phyloP scores from a whole-genome alignment of 2,329 filamentous ascomycete genomes.

The Parastagonospora avenae region DNA sequence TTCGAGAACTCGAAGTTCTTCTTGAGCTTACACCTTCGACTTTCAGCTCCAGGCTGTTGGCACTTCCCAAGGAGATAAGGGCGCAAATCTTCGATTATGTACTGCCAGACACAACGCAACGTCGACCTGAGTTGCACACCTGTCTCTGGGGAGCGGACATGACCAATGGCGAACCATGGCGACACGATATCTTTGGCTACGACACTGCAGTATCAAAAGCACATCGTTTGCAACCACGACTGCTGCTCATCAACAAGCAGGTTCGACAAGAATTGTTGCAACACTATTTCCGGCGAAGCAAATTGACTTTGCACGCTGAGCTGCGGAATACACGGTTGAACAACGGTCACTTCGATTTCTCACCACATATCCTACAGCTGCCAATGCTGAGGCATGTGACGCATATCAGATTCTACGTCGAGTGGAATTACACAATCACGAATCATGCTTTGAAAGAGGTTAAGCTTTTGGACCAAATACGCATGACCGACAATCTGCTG shows the following conservation, averaged over 20 bases:
- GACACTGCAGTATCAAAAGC: conserved; percentile 26
- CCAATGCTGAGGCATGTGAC: conserved; percentile 35
- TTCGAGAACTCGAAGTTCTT: conserved; percentile 40
- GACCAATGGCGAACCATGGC: conserved; percentile 39
- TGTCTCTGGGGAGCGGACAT: conserved; percentile 44
- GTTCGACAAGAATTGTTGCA: conserved; percentile 36
- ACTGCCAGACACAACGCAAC: conserved; percentile 20
- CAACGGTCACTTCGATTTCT: conserved; percentile 41
- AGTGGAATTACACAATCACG: conserved; percentile 42
- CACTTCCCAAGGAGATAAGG: conserved; percentile 37
- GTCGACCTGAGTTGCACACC: conserved; percentile 39
- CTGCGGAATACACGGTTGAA: conserved; percentile 36
- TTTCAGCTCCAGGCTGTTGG: conserved; percentile 37
- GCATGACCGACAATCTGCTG: conserved; percentile 38
- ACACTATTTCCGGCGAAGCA: conserved; percentile 34
- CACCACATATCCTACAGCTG: conserved; percentile 39
- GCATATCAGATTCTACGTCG: conserved; percentile 41
- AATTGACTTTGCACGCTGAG: conserved; percentile 42
- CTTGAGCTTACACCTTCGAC: conserved; percentile 41
- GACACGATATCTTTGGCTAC: conserved; percentile 42
- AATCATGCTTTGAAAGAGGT: conserved; percentile 20
- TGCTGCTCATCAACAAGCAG: conserved; percentile 39
- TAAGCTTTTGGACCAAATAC: conserved; percentile 33
- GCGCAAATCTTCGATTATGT: conserved; percentile 34
- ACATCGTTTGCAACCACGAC: conserved; percentile 23